These are phyloP conservation scores for Trametes hirsuta DNA, from an alignment of 1,284 basidiomycete species.

Conservation along the genomic window DNA sequence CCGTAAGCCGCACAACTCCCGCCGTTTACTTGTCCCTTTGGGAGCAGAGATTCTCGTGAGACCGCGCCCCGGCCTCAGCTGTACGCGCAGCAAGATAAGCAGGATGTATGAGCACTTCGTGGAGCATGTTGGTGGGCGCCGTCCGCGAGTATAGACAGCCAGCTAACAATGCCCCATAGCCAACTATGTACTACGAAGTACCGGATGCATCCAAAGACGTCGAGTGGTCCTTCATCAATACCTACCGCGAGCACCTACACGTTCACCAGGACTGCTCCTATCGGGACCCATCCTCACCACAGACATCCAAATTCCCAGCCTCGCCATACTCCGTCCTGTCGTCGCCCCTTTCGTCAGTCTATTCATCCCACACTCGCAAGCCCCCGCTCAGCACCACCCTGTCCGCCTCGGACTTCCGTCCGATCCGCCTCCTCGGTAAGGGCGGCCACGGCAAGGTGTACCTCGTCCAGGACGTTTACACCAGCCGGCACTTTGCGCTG, in stretches of 20 bases:
- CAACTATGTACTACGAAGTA: too few species aligned
- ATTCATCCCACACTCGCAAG: not conserved
- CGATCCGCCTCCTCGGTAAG: slow-evolving; percentile 29
- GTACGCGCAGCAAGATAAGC: not conserved
- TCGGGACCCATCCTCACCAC: slow-evolving; percentile 1
- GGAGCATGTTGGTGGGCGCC: not conserved
- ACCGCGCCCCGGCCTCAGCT: not conserved
- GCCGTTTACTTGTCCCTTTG: too few species aligned
- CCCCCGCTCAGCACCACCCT: slow-evolving; percentile 1
- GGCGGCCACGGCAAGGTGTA: slow-evolving; percentile 34
- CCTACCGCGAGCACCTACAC: slow-evolving; percentile 1
- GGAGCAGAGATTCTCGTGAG: too few species aligned
- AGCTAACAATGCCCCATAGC: too few species aligned
- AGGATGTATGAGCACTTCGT: slow-evolving; percentile 17
- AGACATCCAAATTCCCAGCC: not conserved
- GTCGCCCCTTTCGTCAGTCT: slow-evolving; percentile 9
- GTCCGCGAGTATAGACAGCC: too few species aligned
- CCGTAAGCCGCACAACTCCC: too few species aligned
- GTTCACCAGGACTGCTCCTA: slow-evolving; percentile 5
- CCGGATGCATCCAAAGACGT: slow-evolving; percentile 5
- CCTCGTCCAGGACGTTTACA: slow-evolving; percentile 29
- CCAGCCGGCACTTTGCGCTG: slow-evolving; percentile 26
- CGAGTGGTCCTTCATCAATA: not conserved
- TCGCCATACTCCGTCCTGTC: slow-evolving; percentile 9
- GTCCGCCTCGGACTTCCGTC: slow-evolving; percentile 25